phyloP scores from a whole-genome alignment of 148 eudicot species.

The Cornus suecica region DNA sequence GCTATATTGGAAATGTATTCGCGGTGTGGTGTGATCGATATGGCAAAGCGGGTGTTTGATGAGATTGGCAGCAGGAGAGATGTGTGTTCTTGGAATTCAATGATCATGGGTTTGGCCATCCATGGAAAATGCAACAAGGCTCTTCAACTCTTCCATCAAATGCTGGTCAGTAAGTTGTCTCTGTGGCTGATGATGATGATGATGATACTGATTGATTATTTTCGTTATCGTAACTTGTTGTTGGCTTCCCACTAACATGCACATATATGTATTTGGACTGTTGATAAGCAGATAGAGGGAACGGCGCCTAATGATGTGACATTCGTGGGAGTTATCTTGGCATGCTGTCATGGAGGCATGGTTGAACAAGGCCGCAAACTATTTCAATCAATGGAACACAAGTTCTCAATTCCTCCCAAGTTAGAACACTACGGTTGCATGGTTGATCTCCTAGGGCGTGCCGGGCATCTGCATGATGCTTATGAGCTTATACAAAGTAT shows the following conservation, averaged over 20 bases:
- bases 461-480: conserved; percentile 50
- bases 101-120: conserved; percentile 59
- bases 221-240: not conserved
- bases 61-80: conserved; percentile 50
- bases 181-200: not conserved
- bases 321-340: conserved; percentile 49
- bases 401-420: conserved; percentile 38
- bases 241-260: not conserved
- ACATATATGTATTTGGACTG: not conserved
- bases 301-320: conserved; percentile 52
- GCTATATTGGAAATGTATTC: conserved; percentile 63
- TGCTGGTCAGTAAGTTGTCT: conserved; percentile 29
- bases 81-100: conserved; percentile 68
- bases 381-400: conserved; percentile 39
- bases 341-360: conserved; percentile 63
- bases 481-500: conserved; percentile 37
- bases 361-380: conserved; percentile 37
- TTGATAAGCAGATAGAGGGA: conserved; percentile 30
- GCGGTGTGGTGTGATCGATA: conserved; percentile 58
- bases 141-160: conserved; percentile 43
- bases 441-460: conserved; percentile 70
- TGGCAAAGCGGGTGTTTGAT: conserved; percentile 45
- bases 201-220: no score
- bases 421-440: conserved; percentile 71
- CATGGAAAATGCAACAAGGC: conserved; percentile 54